Evolutionary conservation across 2,329 filamentous ascomycete genomes (phyloP), one percentile per base, ranked within the genome.

Genomic region (Paecilomyces variotii): DNA sequence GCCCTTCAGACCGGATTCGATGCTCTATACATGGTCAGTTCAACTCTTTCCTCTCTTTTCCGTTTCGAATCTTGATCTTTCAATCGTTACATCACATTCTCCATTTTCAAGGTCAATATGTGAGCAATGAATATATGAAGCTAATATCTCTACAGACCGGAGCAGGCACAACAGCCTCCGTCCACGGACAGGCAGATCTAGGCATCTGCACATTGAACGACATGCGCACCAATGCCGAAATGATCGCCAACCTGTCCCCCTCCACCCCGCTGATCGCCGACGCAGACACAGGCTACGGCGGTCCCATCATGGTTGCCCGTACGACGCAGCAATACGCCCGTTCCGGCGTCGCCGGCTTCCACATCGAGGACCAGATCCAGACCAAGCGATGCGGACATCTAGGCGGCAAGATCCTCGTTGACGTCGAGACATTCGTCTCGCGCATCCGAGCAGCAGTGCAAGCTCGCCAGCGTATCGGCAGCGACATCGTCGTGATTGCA

Each of bases 311-410:
- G 74, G 74, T 81, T 34, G 75, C 78, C 11, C 75, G 79, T 14
- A 81, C 80, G 3, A 77, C 80, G 4, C 72, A 75, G 26, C 72
- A 78, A 54, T 83, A 83, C 68, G 77, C 78, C 26, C 77, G 78
- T 53, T 75, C 80, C 2, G 82, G 82, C 26, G 79, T 84, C 2
- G 82, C 82, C 1, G 82, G 75, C 9, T 74, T 84, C 52, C 82
- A 84, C 65, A 78, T 84, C 62, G 82, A 85, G 68, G 82, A 84
- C 67, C 80, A 84, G 66, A 76, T 83, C 6, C 73, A 74, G 60
- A 74, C 71, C 14, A 77, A 77, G 58, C 70, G 74, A 19, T 77
- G 75, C 59, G 74, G 75, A 1, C 74, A 77, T 56, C 69, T 77
- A 0, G 68, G 65, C 2, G 74, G 74, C 39, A 77, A 77, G 61